Base-by-base conservation (phyloP, 2,329 filamentous ascomycete genomes). In the Tothia fuscella region DNA sequence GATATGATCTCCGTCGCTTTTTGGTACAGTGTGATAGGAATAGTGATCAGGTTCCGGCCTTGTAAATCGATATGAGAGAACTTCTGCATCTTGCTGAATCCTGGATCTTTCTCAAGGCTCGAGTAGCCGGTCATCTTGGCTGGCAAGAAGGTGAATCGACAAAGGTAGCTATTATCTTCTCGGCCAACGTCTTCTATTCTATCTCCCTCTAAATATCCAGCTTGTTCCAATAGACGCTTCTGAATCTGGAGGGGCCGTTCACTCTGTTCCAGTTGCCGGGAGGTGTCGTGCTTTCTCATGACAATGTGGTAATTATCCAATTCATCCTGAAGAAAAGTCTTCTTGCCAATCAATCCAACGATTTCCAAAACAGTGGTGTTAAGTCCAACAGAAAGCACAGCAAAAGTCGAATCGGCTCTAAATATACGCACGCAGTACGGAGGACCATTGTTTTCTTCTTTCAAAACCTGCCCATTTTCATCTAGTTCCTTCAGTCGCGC, bases 121-220 rank as follows among this genome's bases (percentile, higher is more conserved):
- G 80, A 66, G 48, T 66, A 88, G 37, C 88, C 86, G 57, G 79
- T 88, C 58, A 94, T 82, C 53, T 89, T 84, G 16, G 83, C 81
- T 13, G 89, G 88, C 45, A 95, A 68, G 61, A 98, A 98, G 46
- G 91, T 86, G 64, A 98, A 96, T 5, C 91, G 83, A 56, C 88
- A 93, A 10, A 98, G 72, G 53, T 96, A 98, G 57, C 88, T 93
- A 60, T 96, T 94, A 65, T 98, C 91, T 60, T 98, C 91, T 44
- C 91, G 78, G 21, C 91, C 91, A 40, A 98, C 76, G 48, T 96
- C 91, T 57, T 95, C 89, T 34, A 98, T 78, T 29, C 78, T 78
- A 59, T 98, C 91, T 43, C 76, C 76, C 24, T 86, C 78, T 44
- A 84, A 80, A 55, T 96, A 98, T 7, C 91, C 91, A 41, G 89